These are phyloP conservation scores for Blastobotrys niveus DNA, from an alignment of 1,139 yeast species.

Conservation along the genomic window DNA sequence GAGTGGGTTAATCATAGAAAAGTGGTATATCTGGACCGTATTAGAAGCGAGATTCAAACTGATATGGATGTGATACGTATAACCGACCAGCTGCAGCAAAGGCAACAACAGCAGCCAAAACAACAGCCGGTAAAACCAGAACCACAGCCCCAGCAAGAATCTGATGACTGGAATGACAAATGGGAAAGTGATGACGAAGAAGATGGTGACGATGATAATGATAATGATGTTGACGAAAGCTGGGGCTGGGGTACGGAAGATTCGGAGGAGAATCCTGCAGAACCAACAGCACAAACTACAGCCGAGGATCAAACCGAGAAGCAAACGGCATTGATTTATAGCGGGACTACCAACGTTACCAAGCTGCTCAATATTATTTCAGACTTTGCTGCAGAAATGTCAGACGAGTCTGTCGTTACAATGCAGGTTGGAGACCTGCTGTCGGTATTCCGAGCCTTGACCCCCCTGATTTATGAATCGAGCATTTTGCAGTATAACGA, in stretches of 20 bases:
- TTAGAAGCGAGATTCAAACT: slow-evolving; percentile 17
- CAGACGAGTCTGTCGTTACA: slow-evolving; percentile 13
- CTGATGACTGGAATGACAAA: slow-evolving; percentile 20
- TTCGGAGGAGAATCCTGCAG: slow-evolving; percentile 13
- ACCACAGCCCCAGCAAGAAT: slow-evolving; percentile 11
- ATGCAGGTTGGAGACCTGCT: slow-evolving; percentile 26
- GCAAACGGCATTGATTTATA: slow-evolving; percentile 8
- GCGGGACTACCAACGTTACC: slow-evolving; percentile 15
- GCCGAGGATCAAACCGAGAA: background rate
- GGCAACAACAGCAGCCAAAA: background rate
- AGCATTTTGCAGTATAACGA: slow-evolving; percentile 27
- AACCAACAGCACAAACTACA: background rate
- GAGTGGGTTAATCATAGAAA: slow-evolving; percentile 27
- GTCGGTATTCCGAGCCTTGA: slow-evolving; percentile 27
- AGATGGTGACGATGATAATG: slow-evolving; percentile 14
- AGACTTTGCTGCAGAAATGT: slow-evolving; percentile 18
- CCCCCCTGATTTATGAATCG: slow-evolving; percentile 23
- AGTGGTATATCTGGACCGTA: slow-evolving; percentile 20
- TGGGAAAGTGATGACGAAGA: slow-evolving; percentile 25
- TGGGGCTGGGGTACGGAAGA: slow-evolving; percentile 32
- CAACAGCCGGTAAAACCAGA: background rate
- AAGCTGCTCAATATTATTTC: slow-evolving; percentile 11
- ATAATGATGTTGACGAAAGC: slow-evolving; percentile 13
- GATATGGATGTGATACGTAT: slow-evolving; percentile 4
- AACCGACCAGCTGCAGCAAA: background rate